Conservation (phyloP, 169 alveolate genomes). For the Plasmodium vivax region DNA sequence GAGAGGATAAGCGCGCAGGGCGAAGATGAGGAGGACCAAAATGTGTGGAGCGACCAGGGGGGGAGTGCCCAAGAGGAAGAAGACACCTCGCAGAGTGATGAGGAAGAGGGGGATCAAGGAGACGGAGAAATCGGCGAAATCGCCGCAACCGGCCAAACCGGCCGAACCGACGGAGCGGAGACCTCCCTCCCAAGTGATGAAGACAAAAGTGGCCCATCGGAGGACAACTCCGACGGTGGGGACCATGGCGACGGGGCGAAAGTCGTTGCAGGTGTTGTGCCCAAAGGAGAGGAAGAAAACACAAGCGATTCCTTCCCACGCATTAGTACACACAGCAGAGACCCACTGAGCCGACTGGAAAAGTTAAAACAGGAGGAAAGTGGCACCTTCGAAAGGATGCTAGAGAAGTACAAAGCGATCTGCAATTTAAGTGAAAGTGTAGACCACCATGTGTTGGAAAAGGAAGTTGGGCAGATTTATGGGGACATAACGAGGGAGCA, state of each 20-base stretch:
- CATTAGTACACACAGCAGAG: neutral
- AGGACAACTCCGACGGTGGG: neutral
- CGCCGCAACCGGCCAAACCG: neutral
- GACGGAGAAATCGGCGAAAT: neutral
- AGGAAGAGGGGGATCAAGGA: neutral
- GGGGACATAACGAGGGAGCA: conserved; percentile 5
- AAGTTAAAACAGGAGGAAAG: conserved; percentile 14
- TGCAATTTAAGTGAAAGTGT: conserved; percentile 16
- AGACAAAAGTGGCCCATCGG: neutral
- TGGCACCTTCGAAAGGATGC: conserved; percentile 12
- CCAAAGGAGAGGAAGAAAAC: neutral
- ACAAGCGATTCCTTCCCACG: neutral
- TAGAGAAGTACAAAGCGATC: conserved; percentile 9
- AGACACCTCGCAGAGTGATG: neutral
- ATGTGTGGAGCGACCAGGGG: neutral
- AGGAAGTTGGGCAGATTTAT: neutral
- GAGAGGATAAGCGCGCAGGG: neutral
- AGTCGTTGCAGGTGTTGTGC: neutral
- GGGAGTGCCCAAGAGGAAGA: neutral
- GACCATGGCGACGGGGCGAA: neutral
- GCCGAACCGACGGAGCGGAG: neutral
- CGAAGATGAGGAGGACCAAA: neutral
- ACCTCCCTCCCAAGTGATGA: neutral
- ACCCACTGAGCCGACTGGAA: conserved; percentile 2
- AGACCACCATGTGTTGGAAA: conserved; percentile 33